Percentiles rank a stretch among this genome's conserved stretches.
Conservation (phyloP, 2,329 filamentous ascomycete genomes). For the Nigrospora sphaerica region DNA sequence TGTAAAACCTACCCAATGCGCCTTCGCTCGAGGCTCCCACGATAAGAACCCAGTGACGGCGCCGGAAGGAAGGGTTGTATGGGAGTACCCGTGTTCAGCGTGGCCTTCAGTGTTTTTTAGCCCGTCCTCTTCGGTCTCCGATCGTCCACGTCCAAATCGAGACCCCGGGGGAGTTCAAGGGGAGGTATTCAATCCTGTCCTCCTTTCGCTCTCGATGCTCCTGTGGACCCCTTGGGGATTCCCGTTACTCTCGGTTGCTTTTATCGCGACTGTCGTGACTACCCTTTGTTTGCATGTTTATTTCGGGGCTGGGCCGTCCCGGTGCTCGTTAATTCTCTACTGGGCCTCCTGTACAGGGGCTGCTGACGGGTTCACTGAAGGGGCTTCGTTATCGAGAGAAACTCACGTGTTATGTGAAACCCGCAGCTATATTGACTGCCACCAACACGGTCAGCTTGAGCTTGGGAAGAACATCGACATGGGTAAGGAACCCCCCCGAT, state of each 20-base stretch:
- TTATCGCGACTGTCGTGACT: background rate
- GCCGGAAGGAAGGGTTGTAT: slow-evolving; percentile 16
- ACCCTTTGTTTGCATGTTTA: background rate
- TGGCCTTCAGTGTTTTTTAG: background rate
- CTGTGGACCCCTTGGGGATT: background rate
- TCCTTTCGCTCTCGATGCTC: background rate
- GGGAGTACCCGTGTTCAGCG: background rate
- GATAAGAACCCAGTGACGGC: slow-evolving; percentile 20
- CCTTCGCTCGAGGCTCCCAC: slow-evolving; percentile 10
- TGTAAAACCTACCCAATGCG: slow-evolving; percentile 13
- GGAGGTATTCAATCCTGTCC: slow-evolving; percentile 1
- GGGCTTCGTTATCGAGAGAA: too few species aligned
- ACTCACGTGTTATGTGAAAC: too few species aligned
- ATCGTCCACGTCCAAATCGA: slow-evolving; percentile 1
- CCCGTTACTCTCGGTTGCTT: background rate
- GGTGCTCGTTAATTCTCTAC: slow-evolving; percentile 4
- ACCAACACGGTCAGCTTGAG: background rate
- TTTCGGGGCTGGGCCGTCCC: slow-evolving; percentile 5
- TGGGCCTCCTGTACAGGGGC: background rate
- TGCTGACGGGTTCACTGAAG: too few species aligned
- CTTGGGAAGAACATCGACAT: background rate
- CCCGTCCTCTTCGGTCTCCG: slow-evolving; percentile 2
- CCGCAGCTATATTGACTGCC: too few species aligned
- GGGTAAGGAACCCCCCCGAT: background rate
- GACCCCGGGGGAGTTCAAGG: slow-evolving; percentile 3